Evolutionary conservation across 75 land plant species (phyloP).

Genomic region (Sequoia sempervirens): DNA sequence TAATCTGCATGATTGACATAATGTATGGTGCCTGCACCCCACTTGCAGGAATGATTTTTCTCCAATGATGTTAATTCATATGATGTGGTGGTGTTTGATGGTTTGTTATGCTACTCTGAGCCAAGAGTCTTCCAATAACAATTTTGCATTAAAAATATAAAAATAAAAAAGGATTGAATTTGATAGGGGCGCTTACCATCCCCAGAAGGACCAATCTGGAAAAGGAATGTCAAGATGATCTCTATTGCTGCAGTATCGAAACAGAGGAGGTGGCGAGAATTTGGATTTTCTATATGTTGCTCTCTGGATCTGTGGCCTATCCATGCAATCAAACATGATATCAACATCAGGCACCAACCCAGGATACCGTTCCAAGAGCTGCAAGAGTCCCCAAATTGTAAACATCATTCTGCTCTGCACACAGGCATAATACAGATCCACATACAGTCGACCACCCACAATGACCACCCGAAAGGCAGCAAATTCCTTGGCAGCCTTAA

Average conservation of each 20-base stretch:
- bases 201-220: conserved; percentile 90
- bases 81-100: not conserved
- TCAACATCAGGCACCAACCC: conserved; percentile 74
- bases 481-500: conserved; percentile 31
- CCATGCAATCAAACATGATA: conserved; percentile 82
- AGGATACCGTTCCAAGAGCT: conserved; percentile 61
- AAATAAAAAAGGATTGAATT: not conserved
- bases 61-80: too few relatives aligned
- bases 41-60: too few relatives aligned
- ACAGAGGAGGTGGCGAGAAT: conserved; percentile 52
- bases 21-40: too few relatives aligned
- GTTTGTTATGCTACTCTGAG: not conserved
- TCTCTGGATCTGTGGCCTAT: conserved; percentile 39
- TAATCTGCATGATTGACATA: too few relatives aligned
- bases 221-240: conserved; percentile 62
- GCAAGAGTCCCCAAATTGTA: conserved; percentile 70
- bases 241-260: conserved; percentile 61
- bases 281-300: not conserved
- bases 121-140: not conserved
- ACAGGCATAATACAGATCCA: conserved; percentile 57
- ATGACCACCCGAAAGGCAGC: conserved; percentile 56
- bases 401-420: conserved; percentile 65
- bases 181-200: conserved; percentile 40
- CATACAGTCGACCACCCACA: conserved; percentile 43
- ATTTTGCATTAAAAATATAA: not conserved